These are phyloP conservation scores for Aaosphaeria arxii DNA, from an alignment of 2,329 filamentous ascomycete genomes.

Conservation along the genomic window DNA sequence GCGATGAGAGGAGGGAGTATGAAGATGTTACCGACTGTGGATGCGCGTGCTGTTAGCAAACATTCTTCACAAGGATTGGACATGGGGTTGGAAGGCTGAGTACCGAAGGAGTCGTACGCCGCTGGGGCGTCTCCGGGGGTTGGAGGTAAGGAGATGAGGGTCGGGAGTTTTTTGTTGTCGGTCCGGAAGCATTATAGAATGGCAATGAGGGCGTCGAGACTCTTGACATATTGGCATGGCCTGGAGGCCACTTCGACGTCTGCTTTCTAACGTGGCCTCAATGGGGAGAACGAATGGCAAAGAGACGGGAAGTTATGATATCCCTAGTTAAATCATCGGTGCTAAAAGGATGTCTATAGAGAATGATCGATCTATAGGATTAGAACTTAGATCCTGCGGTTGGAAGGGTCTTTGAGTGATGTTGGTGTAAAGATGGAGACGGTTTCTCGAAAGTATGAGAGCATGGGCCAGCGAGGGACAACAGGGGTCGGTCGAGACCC, in stretches of 20 bases:
- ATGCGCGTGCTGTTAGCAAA: slow-evolving; percentile 1
- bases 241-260: slow-evolving; percentile 27
- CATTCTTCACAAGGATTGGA: not conserved
- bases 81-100: not conserved
- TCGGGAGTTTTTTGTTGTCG: slow-evolving; percentile 24
- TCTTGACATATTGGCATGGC: slow-evolving; percentile 62
- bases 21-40: slow-evolving; percentile 43
- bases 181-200: slow-evolving; percentile 49
- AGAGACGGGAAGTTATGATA: not conserved
- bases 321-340: too few relatives aligned
- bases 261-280: slow-evolving; percentile 30
- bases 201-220: slow-evolving; percentile 58
- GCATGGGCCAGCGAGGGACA: not conserved
- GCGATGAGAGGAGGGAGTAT: slow-evolving; percentile 66
- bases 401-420: not conserved
- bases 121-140: slow-evolving; percentile 22
- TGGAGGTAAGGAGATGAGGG: slow-evolving; percentile 27
- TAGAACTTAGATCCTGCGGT: too few relatives aligned
- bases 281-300: slow-evolving; percentile 5
- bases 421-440: not conserved
- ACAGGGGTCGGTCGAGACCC: not conserved
- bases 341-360: too few relatives aligned
- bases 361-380: too few relatives aligned
- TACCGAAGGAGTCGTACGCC: slow-evolving; percentile 31
- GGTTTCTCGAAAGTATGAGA: not conserved